Base-by-base conservation (phyloP, 257 asterid genomes). In the Fraxinus quadrangulata region DNA sequence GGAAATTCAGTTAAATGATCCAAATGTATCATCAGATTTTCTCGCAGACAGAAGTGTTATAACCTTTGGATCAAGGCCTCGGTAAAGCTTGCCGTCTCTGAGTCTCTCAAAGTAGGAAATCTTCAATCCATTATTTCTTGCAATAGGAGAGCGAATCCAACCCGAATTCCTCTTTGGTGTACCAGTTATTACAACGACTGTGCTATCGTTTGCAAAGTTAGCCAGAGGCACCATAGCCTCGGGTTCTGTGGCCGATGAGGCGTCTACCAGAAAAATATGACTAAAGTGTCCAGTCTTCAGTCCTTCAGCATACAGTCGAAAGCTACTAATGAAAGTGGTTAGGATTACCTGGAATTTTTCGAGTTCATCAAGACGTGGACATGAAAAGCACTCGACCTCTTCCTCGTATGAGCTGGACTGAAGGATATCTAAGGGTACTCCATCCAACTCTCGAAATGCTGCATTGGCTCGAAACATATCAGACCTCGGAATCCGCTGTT, bases 101-200 rank as follows among this genome's bases (percentile, higher is more conserved):
- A 82, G 80, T 70, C 85, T 82, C 78, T 82, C 81, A 75, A 82
- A 82, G 86, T 82, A 82, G 42, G 86, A 82, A 75, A 36, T 65
- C 76, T 1, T 30, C 8, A 82, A 78, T 37, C 86, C 86, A 75
- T 70, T 74, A 28, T 59, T 31, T 37, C 86, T 74, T 2, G 86
- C 86, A 3, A 82, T 82, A 70, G 36, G 17, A 36, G 85, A 82
- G 23, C 83, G 81, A 54, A 82, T 30, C 86, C 86, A 82, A 75
- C 83, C 56, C 2, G 83, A 75, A 69, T 11, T 75, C 39, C 75
- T 79, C 19, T 72, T 6, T 13, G 75, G 75, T 37, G 70, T 40
- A 70, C 81, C 83, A 21, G 54, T 78, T 36, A 82, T 49, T 3
- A 82, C 74, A n/a, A 78, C 80, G 13, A 24, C 17, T n/a, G 86